Evolutionary conservation across 306 rosid species (phyloP).

Genomic region (Vigna radiata): DNA sequence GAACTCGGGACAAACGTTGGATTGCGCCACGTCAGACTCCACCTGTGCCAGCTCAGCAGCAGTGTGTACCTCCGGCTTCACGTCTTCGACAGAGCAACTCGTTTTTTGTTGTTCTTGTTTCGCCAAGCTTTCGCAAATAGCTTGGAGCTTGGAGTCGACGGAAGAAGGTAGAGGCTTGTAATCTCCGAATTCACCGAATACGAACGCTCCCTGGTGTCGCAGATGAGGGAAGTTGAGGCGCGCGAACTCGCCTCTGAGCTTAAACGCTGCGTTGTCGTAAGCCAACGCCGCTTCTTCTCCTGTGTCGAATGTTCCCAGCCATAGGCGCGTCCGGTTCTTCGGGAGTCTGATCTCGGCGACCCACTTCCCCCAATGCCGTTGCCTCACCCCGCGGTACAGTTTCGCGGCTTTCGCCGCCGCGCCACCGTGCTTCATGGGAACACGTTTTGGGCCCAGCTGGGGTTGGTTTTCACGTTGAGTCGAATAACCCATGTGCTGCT

Average conservation of each 20-base stretch:
- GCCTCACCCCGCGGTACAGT: constrained; percentile 90
- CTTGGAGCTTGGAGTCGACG: constrained; percentile 80
- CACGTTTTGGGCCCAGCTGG: constrained; percentile 61
- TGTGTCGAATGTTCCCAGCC: constrained; percentile 95
- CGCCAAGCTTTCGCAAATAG: constrained; percentile 72
- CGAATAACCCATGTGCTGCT: constrained; percentile 33
- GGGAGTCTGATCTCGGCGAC: constrained; percentile 97
- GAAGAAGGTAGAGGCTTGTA: constrained; percentile 82
- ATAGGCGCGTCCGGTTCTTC: constrained; percentile 85
- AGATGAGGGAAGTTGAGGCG: constrained; percentile 86
- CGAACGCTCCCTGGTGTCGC: constrained; percentile 55
- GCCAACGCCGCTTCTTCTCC: constrained; percentile 96
- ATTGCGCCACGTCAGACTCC: neutral
- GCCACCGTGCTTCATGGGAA: constrained; percentile 70
- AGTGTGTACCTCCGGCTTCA: constrained; percentile 44
- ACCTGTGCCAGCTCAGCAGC: constrained; percentile 24
- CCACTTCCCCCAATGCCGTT: constrained; percentile 98
- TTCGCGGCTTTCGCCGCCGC: constrained; percentile 58
- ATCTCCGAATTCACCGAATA: constrained; percentile 59
- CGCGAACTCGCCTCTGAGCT: constrained; percentile 87
- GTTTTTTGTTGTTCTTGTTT: constrained; percentile 52
- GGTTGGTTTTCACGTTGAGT: neutral
- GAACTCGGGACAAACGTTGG: neutral
- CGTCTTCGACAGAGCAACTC: constrained; percentile 44
- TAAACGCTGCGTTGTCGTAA: constrained; percentile 82